Evolutionary conservation across 2,329 filamentous ascomycete genomes (phyloP).

Genomic region (Nemania diffusa): DNA sequence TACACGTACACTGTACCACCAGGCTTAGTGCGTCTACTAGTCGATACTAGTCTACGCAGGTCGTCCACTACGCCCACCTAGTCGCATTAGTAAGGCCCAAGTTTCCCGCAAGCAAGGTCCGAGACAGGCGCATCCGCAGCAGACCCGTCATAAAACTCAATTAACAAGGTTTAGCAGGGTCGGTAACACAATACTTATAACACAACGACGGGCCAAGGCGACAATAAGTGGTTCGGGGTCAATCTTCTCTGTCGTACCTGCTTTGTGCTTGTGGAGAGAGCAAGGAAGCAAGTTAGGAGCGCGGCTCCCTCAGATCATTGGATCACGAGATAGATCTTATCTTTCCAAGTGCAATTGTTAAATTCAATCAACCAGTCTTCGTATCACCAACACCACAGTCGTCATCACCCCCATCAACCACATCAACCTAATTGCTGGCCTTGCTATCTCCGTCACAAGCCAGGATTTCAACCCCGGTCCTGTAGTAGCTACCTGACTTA

Average conservation of each 20-base stretch:
- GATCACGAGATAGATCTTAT: background rate
- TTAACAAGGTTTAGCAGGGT: conserved; percentile 1
- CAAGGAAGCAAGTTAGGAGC: conserved; percentile 2
- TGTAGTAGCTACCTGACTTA: background rate
- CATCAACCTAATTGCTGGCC: too few species aligned
- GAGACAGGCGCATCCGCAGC: background rate
- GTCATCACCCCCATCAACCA: conserved; percentile 7
- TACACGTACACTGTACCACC: background rate
- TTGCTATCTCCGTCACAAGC: background rate
- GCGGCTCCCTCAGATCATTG: background rate
- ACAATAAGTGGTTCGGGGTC: background rate
- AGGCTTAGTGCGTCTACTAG: background rate
- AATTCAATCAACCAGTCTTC: background rate
- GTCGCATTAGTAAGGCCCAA: conserved; percentile 10
- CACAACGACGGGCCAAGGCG: background rate
- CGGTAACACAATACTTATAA: too few species aligned
- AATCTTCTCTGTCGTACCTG: conserved; percentile 3
- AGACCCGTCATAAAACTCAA: conserved; percentile 10
- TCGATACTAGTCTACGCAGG: background rate
- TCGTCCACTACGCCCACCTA: background rate
- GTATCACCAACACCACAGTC: background rate
- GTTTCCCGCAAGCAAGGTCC: background rate
- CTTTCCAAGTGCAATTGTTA: background rate
- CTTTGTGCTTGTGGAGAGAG: background rate
- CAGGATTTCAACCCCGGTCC: background rate